Evolutionary conservation across 2,329 filamentous ascomycete genomes (phyloP), one percentile per base, ranked within the genome.

Genomic region (Phaeosphaeria sp.): DNA sequence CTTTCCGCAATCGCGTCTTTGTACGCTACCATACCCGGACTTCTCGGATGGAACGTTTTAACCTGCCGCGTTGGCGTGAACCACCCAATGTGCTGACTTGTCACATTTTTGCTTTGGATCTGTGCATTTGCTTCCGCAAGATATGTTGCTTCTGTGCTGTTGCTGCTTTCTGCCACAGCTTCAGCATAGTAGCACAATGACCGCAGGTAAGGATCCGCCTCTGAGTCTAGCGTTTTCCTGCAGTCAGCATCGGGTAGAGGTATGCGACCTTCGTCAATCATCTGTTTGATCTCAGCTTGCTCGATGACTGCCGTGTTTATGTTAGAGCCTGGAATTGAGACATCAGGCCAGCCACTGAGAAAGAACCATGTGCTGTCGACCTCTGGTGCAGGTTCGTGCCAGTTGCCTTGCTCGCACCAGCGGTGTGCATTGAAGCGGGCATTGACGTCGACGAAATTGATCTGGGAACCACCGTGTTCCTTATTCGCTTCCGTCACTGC

Each of bases 41-140:
- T 49, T 23, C 46, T 36, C 30, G 52, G 52, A 42, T 55, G 52
- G 33, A 55, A 55, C 18, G 52, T 55, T 42, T 55, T 55, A n/a
- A 50, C 46, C 46, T 49, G 46, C 44, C 52, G 27, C 21, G 52
- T 55, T 11, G 52, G 52, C 15, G 46, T 50, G 30, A 49, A 55
- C 30, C 46, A 55, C 2, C 52, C 52, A 42, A 42, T 42, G 17
- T 42, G 41, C 41, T 42, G 41, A 42, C 41, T 42, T 27, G 52
- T 47, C 21, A 54, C 42, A 54, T 54, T 54, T 15, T 42, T 42
- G 6, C 21, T 18, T 27, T 54, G 17, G 43, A 54, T 54, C n/a
- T 54, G 21, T 17, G 42, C 44, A 48, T 54, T 54, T 23, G 52
- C 52, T 15, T 50, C 39, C 4, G 44, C 52, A n/a, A 54, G 50